phyloP scores from a whole-genome alignment of 108 stramenopile genomes.

The Schizochytrium sp. region DNA sequence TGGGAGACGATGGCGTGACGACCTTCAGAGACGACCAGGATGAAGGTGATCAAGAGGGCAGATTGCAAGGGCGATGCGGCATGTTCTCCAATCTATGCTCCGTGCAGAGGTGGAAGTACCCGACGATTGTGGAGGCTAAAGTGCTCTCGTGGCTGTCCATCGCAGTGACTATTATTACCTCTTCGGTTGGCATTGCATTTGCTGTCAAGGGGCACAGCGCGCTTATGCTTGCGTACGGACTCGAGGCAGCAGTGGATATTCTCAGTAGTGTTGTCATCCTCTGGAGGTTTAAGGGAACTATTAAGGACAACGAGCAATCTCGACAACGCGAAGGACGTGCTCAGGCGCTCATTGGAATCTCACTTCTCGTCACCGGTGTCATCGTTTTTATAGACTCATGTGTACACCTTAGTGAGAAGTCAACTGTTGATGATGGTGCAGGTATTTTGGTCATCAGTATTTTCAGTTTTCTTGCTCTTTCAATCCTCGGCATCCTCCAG shows the following conservation, averaged over 20 bases:
- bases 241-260: slow-evolving; percentile 14
- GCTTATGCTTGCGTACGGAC: slow-evolving; percentile 36
- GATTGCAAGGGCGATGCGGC: background rate
- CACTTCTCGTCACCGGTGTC: background rate
- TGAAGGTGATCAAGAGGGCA: too few species aligned
- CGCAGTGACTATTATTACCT: background rate
- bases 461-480: slow-evolving; percentile 1
- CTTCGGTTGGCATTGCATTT: slow-evolving; percentile 6
- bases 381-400: slow-evolving; percentile 27
- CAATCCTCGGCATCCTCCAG: background rate
- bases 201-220: slow-evolving; percentile 23
- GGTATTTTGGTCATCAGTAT: slow-evolving; percentile 6
- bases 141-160: slow-evolving; percentile 45
- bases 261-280: slow-evolving; percentile 12
- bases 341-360: slow-evolving; percentile 25
- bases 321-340: background rate
- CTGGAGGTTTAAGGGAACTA: slow-evolving; percentile 12
- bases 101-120: slow-evolving; percentile 34
- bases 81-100: slow-evolving; percentile 34
- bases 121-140: background rate
- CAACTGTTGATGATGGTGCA: background rate
- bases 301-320: background rate
- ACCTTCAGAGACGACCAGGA: too few species aligned
- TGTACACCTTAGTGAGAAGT: background rate
- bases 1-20: too few species aligned